Evolutionary conservation across 164 flowering plant genomes (phyloP).

Genomic region (Stephania cephalantha): DNA sequence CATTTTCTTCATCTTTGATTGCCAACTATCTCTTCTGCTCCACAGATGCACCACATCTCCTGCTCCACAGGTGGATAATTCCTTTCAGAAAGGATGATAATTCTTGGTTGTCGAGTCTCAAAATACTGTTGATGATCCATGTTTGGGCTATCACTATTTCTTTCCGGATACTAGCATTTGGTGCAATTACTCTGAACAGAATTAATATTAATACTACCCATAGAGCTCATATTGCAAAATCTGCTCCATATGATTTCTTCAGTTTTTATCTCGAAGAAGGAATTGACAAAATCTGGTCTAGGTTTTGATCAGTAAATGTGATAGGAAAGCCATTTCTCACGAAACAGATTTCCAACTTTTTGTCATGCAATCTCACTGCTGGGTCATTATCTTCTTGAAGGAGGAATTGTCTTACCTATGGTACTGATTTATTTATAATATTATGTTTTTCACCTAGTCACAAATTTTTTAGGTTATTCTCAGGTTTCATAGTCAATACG

Average conservation of each 20-base stretch:
- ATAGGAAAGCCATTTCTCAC: not conserved
- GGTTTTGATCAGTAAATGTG: not conserved
- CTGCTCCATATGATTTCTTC: not conserved
- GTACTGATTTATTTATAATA: not conserved
- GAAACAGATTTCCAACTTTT: not conserved
- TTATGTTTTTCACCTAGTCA: not conserved
- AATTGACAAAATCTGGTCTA: not conserved
- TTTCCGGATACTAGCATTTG: too few relatives aligned
- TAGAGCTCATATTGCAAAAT: not conserved
- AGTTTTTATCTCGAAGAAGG: not conserved
- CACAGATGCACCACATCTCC: too few relatives aligned
- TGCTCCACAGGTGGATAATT: too few relatives aligned
- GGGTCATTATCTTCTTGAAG: not conserved
- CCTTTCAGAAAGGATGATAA: too few relatives aligned
- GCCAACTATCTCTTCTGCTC: too few relatives aligned
- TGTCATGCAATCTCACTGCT: not conserved
- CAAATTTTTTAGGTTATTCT: not conserved
- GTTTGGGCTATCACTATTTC: too few relatives aligned
- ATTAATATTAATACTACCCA: not conserved
- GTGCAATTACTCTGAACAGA: too few relatives aligned
- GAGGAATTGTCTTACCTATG: not conserved
- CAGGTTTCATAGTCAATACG: not conserved
- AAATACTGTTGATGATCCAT: too few relatives aligned
- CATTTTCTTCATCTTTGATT: too few relatives aligned
- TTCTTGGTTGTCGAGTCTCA: too few relatives aligned